Conservation (phyloP, 2,329 filamentous ascomycete species). For the Leptographium wingfieldii region DNA sequence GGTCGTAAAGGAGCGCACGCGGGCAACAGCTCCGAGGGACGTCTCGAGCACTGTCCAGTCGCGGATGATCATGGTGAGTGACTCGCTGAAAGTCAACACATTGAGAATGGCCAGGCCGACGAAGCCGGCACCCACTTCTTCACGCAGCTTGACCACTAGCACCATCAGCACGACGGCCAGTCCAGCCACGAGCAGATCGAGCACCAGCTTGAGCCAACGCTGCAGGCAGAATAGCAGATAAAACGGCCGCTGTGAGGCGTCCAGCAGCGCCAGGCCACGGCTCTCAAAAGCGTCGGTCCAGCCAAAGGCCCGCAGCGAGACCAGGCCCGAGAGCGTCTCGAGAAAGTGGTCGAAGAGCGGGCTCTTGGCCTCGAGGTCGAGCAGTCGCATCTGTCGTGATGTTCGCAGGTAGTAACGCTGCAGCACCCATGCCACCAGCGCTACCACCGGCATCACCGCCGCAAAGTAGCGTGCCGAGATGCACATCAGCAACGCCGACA, state of each 20-base stretch:
- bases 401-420: slow-evolving; percentile 32
- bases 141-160: slow-evolving; percentile 19
- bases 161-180: slow-evolving; percentile 22
- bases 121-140: slow-evolving; percentile 12
- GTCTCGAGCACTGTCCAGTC: slow-evolving; percentile 15
- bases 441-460: no score
- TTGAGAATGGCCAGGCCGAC: slow-evolving; percentile 19
- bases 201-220: slow-evolving; percentile 32
- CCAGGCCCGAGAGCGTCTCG: slow-evolving; percentile 32
- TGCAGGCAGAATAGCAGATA: slow-evolving; percentile 45
- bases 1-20: slow-evolving; percentile 2
- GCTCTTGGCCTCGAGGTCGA: slow-evolving; percentile 38
- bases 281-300: slow-evolving; percentile 31
- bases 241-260: slow-evolving; percentile 41
- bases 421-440: no score
- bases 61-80: slow-evolving; percentile 10
- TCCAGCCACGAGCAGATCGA: slow-evolving; percentile 22
- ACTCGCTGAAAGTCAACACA: slow-evolving; percentile 5
- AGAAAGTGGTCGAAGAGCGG: slow-evolving; percentile 30
- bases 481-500: slow-evolving; percentile 6
- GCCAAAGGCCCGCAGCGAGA: slow-evolving; percentile 39
- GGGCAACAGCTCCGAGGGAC: slow-evolving; percentile 14
- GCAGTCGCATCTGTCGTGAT: slow-evolving; percentile 35
- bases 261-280: slow-evolving; percentile 32
- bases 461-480: neutral